Percentiles rank a stretch among this genome's conserved stretches.
These are phyloP conservation scores for Filosporella fistucella DNA, from an alignment of 495 filamentous ascomycete genomes.

Conservation along the genomic window DNA sequence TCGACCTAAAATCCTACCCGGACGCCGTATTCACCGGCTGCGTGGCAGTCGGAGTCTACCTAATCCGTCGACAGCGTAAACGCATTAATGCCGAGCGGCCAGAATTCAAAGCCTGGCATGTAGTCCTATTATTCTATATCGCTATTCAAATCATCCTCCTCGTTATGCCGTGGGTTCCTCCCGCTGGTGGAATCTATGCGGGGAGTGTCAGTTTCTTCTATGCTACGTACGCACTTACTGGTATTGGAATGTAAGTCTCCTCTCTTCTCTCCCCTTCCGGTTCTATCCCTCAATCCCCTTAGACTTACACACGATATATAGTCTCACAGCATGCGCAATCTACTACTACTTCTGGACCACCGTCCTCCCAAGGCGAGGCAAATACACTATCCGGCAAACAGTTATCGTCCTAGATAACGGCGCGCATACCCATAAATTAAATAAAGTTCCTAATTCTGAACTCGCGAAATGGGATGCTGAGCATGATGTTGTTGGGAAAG, in stretches of 20 bases:
- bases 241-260: conserved; percentile 23
- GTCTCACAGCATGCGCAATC: conserved; percentile 41
- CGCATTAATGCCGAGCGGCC: conserved; percentile 36
- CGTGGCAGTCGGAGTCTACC: conserved; percentile 47
- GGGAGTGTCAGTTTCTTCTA: conserved; percentile 67
- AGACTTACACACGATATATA: conserved; percentile 19
- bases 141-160: conserved; percentile 51
- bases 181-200: conserved; percentile 45
- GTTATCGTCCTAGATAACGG: conserved; percentile 43
- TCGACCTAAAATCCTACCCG: conserved; percentile 51
- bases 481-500: conserved; percentile 38
- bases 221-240: conserved; percentile 53
- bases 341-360: conserved; percentile 57
- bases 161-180: conserved; percentile 62
- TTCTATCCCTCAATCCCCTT: too few relatives aligned
- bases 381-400: conserved; percentile 51
- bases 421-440: conserved; percentile 44
- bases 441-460: conserved; percentile 47
- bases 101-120: conserved; percentile 50
- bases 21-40: conserved; percentile 46
- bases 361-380: conserved; percentile 40
- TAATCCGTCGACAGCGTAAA: conserved; percentile 46
- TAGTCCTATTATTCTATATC: conserved; percentile 50
- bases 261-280: background rate
- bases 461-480: conserved; percentile 48